Evolutionary conservation across 768 basidiomycete genomes (phyloP).

Genomic region (Holtermanniella nyarrowii): DNA sequence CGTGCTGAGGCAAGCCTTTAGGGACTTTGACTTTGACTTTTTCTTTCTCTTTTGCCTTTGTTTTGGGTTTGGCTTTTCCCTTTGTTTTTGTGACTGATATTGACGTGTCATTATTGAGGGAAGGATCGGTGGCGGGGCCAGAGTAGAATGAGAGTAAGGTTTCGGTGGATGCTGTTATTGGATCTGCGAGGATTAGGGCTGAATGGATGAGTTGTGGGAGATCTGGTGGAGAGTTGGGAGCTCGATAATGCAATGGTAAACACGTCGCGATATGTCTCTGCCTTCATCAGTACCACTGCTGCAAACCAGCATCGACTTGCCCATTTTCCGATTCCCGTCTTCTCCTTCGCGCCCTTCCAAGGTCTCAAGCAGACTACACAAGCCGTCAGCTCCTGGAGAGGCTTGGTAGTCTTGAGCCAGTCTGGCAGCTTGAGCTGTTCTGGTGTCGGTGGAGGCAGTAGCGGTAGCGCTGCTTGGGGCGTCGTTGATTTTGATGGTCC

Average conservation of each 20-base stretch:
- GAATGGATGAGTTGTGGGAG: slow-evolving; percentile 15
- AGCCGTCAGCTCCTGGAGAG: slow-evolving; percentile 4
- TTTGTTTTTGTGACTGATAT: not conserved
- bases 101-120: too few species aligned
- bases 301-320: slow-evolving; percentile 11
- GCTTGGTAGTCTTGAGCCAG: slow-evolving; percentile 18
- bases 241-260: slow-evolving; percentile 22
- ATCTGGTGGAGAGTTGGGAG: slow-evolving; percentile 28
- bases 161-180: slow-evolving; percentile 1
- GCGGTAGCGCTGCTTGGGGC: not conserved
- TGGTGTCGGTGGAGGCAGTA: slow-evolving; percentile 3
- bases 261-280: slow-evolving; percentile 31
- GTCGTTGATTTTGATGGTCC: not conserved
- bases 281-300: too few species aligned
- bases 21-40: too few species aligned
- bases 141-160: slow-evolving; percentile 24
- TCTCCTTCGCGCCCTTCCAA: slow-evolving; percentile 17
- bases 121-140: slow-evolving; percentile 1
- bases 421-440: slow-evolving; percentile 15
- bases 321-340: slow-evolving; percentile 25
- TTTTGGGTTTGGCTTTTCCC: not conserved
- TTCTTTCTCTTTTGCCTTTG: too few species aligned
- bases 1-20: too few species aligned
- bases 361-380: slow-evolving; percentile 21
- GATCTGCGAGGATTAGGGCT: slow-evolving; percentile 8